Evolutionary conservation across 2,329 filamentous ascomycete species (phyloP), one percentile per base, ranked within the genome.

Genomic region (Diaporthe ilicicola): DNA sequence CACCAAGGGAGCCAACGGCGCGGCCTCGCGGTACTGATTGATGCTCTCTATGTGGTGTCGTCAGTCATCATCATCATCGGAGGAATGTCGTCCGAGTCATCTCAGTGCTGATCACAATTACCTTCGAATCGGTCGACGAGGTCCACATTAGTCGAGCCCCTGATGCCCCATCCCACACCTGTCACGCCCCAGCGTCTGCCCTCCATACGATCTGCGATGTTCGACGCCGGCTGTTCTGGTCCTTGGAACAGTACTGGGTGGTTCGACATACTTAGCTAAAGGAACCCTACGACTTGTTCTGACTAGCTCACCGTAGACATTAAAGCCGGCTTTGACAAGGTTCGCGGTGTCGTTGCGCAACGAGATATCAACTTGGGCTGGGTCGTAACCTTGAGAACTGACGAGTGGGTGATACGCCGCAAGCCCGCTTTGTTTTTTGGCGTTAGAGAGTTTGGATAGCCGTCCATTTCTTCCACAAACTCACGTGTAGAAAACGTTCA

Each of bases 401-500:
- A 62, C 56, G 2, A 62, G 27, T 34, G 56, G 56, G 24, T 62
- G 56, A 34, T 62, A 62, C 3, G 56, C 56, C 1, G 56, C 56
- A 46, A 62, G 56, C n/a, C 56, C 56, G 5, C 56, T 62, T 6
- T n/a, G 5, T 39, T 62, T 6, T n/a, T 44, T 13, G 24, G 9
- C 13, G 15, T 29, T 29, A 32, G 54, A 24, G 12, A 32, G 2
- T 24, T 24, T 56, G 7, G 6, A 39, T 13, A 1, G 34, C 34
- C 12, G 8, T 5, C 22, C 4, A 4, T 4, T 17, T 9, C 3
- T 59, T 42, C 7, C 54, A 19, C 13, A 6, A 10, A 19, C 54
- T 59, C 22, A 62, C 56, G 56, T 62, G 8, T 62, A 62, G 19
- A 62, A 62, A 10, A 62, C 56, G 12, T 62, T 62, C 9, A 62